Base-by-base conservation (phyloP, 2,329 filamentous ascomycete genomes). In the Lecanicillium sp. region DNA sequence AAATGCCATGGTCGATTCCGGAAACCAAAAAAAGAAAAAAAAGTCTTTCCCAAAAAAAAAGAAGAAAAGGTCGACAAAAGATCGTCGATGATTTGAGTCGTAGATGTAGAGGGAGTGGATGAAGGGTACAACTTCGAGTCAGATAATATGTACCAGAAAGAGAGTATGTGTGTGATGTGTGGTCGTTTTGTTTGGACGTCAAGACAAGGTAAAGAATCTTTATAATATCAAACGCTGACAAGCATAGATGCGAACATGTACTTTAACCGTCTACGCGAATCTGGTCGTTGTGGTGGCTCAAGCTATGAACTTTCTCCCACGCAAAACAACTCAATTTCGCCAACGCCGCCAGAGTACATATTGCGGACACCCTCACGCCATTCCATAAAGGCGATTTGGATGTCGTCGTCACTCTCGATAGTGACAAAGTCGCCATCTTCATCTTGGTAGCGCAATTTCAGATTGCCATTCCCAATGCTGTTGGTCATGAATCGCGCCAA, bases 361-460 rank as follows among this genome's bases (percentile, higher is more conserved):
- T 68, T 68, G 43, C 63, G 62, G 20, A 67, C 56, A 57, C 72
- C 82, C 54, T 95, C 88, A 25, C 85, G 79, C 89, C 89, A 95
- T 50, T 94, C 89, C 58, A 89, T 82, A 55, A 98, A 95, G 4
- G 92, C 92, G 50, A 92, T 88, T 53, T 94, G 87, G 31, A 98
- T 92, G 49, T 95, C 92, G 52, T 98, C 92, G 53, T 98, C 92
- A 44, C 84, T 90, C 57, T 92, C 84, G 39, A 98, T 95, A 37
- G 83, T 89, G 44, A 98, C 85, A 55, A 83, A 90, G 54, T 96
- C 92, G 35, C 85, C 85, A 48, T 98, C 92, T 53, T 89, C 84
- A 54, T 98, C 92, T 37, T 81, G 76, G 60, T 96, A 98, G 45
- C 88, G 85, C 40, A 98, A 68, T 62, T 88, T 87, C 50, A 95